A percentile compares a stretch with the other conserved stretches of the same genome.
Conservation (phyloP, 2,329 filamentous ascomycete genomes). For the Hymenoscyphus fraxineus region DNA sequence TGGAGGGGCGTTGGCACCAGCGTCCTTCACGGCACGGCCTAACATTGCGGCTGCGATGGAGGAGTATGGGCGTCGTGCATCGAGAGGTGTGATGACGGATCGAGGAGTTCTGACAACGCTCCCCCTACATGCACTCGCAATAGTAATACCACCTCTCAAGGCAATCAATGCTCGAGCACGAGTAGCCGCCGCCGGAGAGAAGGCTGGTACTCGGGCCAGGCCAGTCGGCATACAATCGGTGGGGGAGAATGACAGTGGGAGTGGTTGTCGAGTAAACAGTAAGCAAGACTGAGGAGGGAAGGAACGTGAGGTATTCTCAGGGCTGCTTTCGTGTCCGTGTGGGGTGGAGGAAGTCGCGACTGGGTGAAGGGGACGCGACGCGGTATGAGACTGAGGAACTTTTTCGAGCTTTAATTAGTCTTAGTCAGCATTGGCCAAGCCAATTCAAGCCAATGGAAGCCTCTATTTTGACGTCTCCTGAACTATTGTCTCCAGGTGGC, state of each 20-base stretch:
- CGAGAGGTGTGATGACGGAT: conserved; percentile 14
- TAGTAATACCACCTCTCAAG: background rate
- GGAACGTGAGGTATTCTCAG: background rate
- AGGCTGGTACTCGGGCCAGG: conserved; percentile 24
- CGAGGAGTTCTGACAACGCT: conserved; percentile 19
- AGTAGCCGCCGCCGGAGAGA: conserved; percentile 22
- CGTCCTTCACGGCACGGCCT: conserved; percentile 26
- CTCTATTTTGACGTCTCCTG: too few species aligned
- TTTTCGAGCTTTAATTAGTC: background rate
- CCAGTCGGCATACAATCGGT: conserved; percentile 35
- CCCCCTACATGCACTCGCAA: background rate
- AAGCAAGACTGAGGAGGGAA: background rate
- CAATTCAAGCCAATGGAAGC: too few species aligned
- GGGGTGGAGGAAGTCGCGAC: background rate
- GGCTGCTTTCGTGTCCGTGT: background rate
- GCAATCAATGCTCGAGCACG: conserved; percentile 15
- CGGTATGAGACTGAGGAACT: background rate
- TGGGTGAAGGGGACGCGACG: background rate
- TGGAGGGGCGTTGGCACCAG: conserved; percentile 17
- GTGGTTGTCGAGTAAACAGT: background rate
- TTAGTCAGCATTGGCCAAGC: background rate
- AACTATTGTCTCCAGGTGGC: too few species aligned
- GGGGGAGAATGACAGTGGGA: background rate
- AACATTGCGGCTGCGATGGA: conserved; percentile 37
- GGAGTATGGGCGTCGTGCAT: conserved; percentile 28